Evolutionary conservation across 441 rosid genomes (phyloP), one percentile per base, ranked within the genome.

Genomic region (Iberis amara): DNA sequence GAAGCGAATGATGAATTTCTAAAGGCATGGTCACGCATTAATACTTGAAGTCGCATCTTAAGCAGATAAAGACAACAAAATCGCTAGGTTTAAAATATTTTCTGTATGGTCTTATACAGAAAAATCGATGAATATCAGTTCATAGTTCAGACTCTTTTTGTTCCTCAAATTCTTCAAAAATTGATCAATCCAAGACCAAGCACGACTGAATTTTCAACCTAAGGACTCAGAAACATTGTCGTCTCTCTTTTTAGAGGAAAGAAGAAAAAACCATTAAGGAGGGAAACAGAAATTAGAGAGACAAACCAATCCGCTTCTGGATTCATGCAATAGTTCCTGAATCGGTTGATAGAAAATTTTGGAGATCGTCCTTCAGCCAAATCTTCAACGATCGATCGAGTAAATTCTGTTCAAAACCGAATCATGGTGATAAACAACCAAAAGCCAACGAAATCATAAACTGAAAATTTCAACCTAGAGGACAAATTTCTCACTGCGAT

Each of bases 241-340:
- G 4, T 28, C 21, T 18, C 21, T 18, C 21, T 18, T 18, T 18
- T 9, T 38, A 52, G 44, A 40, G 7, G 21, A 55, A 6, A 15
- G 11, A 41, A 35, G 52, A 12, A 12, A 8, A 45, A 48, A 23
- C 1, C n/a, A 41, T 33, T 45, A 0, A 4, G 37, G 52, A 32
- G 59, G 58, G 39, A 41, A 42, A 2, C 6, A 46, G 47, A 14
- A 3, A 6, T 3, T 4, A 26, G 39, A 59, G 55, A 11, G 50
- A 26, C 66, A 8, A 54, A 86, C 96, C 97, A 86, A 48, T 67
- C 71, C 11, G 75, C 55, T 28, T 69, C 55, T 13, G 74, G 69
- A 69, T 52, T 64, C 9, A 70, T 55, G 79, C 97, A 89, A 60
- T 86, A 78, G 69, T 68, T 86, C 57, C 79, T 67, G 71, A 81